Evolutionary conservation across 768 basidiomycete species (phyloP), one percentile per base, ranked within the genome.

Genomic region (Polyporus arcularius): DNA sequence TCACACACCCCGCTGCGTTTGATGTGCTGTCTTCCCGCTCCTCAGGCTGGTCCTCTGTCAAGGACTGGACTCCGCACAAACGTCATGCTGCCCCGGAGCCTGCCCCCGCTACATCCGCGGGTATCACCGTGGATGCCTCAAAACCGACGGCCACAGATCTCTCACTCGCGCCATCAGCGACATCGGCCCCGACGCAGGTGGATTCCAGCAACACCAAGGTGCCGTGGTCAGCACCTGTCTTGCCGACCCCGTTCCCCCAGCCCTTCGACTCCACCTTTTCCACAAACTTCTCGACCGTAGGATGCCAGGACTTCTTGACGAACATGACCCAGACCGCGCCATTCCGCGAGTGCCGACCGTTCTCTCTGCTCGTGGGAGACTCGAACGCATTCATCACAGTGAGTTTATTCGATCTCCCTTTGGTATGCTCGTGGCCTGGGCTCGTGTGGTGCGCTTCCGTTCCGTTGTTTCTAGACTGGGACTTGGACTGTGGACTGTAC

Each of bases 161-260:
- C 11, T 57, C 61, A 14, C 50, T 62, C 16, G 53, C 66, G 4
- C 18, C 60, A 11, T 57, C 62, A 7, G 51, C 67, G 14, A 58
- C 45, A 31, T 50, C 60, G 21, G 40, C 18, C 15, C 63, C 66
- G 18, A 63, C 58, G 3, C 15, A 32, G 39, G 39, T 48, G 18
- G 38, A 10, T 11, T 39, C 53, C 45, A 38, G 85, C 85, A 1
- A 76, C 80, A 2, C 42, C 1, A 48, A 18, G 18, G 73, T 87
- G n/a, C 86, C 87, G 0, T 61, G 73, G 4, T 63, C 75, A 5
- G 72, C 82, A 4, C 84, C 88, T 2, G 61, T 65, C 7, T 79
- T 92, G 28, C 89, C 90, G 8, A 85, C 83, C 5, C 92, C 92
- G 0, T 92, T 94, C 71, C 89, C 89, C 4, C 89, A 90, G 62